These are phyloP conservation scores for Speleostelium caveatum DNA, from an alignment of 78 protist species.

Conservation along the genomic window DNA sequence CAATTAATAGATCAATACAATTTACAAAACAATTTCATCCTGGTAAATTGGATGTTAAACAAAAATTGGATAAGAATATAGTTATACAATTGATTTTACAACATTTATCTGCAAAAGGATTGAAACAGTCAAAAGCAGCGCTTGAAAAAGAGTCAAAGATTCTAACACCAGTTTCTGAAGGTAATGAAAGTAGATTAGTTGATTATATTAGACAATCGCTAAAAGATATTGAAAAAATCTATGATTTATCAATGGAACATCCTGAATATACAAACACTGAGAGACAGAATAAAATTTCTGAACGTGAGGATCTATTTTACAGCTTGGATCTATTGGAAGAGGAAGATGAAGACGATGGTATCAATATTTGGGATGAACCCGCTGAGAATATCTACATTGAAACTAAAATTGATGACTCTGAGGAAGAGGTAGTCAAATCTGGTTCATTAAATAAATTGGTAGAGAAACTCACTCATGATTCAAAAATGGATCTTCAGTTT, in stretches of 20 bases:
- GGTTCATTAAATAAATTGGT: constrained; percentile 80
- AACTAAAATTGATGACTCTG: constrained; percentile 44
- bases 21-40: constrained; percentile 74
- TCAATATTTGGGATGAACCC: constrained; percentile 81
- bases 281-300: constrained; percentile 35
- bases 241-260: constrained; percentile 82
- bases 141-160: constrained; percentile 66
- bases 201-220: constrained; percentile 53
- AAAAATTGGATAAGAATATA: constrained; percentile 38
- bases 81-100: constrained; percentile 76
- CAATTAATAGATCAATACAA: constrained; percentile 66
- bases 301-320: constrained; percentile 67
- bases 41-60: constrained; percentile 72
- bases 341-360: constrained; percentile 72
- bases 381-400: constrained; percentile 59
- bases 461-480: constrained; percentile 79
- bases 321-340: constrained; percentile 72
- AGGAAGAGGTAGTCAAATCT: constrained; percentile 79
- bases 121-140: constrained; percentile 46
- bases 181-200: constrained; percentile 54
- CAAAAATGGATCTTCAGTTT: constrained; percentile 70
- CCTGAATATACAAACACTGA: constrained; percentile 27
- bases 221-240: constrained; percentile 72
- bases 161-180: constrained; percentile 59
- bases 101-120: constrained; percentile 69